Evolutionary conservation across 2,329 filamentous ascomycete genomes (phyloP), one percentile per base, ranked within the genome.

Genomic region (Fusarium lyarnte): DNA sequence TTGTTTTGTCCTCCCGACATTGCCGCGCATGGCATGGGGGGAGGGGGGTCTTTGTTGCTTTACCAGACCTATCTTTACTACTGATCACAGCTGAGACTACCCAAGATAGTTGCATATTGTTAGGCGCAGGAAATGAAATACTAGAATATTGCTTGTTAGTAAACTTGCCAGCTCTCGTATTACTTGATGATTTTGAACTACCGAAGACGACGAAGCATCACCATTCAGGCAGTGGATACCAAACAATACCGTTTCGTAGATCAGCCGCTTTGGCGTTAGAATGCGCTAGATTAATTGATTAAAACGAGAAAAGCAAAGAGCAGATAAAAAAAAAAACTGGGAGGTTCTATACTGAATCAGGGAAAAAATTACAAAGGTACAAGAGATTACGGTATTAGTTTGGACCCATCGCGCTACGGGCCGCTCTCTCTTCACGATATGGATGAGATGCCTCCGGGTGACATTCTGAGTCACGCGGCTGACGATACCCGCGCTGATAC

Each of bases 81-180:
- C 58, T 57, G 61, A 51, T 55, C 36, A 70, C 54, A 73, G 59
- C 66, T 53, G 41, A 52, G 27, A 71, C 53, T 67, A 57, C 43
- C 27, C 49, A 57, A 63, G 57, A 68, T 68, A 73, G 62, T 63
- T 68, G 66, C 72, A 74, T 75, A 74, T 58, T 75, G 72, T 74
- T 73, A 66, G 74, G 74, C 74, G 74, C 62, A 69, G 58, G 72
- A 66, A 66, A 73, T 73, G 69, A 74, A 68, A 65, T 64, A 72
- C 43, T 69, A 71, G 58, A 69, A 63, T 36, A 27, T 69, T 57
- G 38, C 47, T 51, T 60, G 35, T 47, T 60, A 57, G 21, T 43
- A 14, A 39, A 35, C 36, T 39, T 27, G 25, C 27, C 21, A 31
- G 35, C n/a, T 31, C 27, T 19, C 17, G 11, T 31, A 10, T 43